Evolutionary conservation across 2,329 filamentous ascomycete genomes (phyloP).

Genomic region (Metarhizium robertsii): DNA sequence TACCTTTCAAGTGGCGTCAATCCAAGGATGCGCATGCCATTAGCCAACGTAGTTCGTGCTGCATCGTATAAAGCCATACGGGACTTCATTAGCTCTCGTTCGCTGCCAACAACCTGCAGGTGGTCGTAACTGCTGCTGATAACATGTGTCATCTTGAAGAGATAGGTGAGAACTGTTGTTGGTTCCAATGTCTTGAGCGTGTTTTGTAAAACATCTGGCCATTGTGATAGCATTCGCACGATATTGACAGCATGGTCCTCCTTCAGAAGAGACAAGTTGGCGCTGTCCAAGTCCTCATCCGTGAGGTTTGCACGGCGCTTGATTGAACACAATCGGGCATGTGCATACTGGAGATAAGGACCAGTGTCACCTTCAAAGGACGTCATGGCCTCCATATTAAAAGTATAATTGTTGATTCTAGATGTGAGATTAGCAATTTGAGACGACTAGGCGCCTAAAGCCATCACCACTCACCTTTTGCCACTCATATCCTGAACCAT

Average conservation of each 20-base stretch:
- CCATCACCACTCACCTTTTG: conserved; percentile 55
- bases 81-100: conserved; percentile 55
- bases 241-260: conserved; percentile 67
- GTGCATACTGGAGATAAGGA: conserved; percentile 76
- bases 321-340: conserved; percentile 61
- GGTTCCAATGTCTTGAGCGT: conserved; percentile 80
- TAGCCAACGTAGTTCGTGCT: conserved; percentile 65
- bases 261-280: conserved; percentile 58
- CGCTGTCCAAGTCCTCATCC: conserved; percentile 48
- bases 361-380: conserved; percentile 81
- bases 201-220: conserved; percentile 77
- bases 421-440: conserved; percentile 7
- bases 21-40: conserved; percentile 76
- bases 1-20: conserved; percentile 62
- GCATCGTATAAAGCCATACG: conserved; percentile 54
- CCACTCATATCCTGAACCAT: conserved; percentile 98
- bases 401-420: conserved; percentile 57
- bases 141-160: conserved; percentile 80
- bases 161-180: conserved; percentile 42
- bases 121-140: conserved; percentile 76
- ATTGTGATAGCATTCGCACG: conserved; percentile 68
- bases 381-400: conserved; percentile 75
- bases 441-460: neutral
- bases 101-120: conserved; percentile 71
- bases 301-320: conserved; percentile 45